phyloP scores from a whole-genome alignment of 1,139 yeast genomes.

The Groenewaldozyma auringiensis region DNA sequence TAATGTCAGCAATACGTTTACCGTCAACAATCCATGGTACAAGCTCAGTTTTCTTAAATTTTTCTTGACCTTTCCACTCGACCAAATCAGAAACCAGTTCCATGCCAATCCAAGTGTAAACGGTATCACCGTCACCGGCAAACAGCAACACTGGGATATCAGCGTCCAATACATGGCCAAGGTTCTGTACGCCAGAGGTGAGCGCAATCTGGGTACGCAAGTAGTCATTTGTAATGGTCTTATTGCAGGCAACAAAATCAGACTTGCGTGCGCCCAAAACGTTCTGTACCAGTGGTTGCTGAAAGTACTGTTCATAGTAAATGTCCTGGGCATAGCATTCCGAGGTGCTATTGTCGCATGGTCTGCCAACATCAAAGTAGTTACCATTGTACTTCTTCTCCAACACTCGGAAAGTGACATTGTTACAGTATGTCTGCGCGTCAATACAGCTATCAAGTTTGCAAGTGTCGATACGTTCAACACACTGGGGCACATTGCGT shows the following conservation, averaged over 20 bases:
- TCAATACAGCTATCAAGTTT: conserved; percentile 10
- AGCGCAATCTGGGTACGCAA: conserved; percentile 32
- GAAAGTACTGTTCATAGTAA: conserved; percentile 60
- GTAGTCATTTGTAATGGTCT: conserved; percentile 41
- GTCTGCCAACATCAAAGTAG: conserved; percentile 13
- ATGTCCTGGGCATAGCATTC: conserved; percentile 66
- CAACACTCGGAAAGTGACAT: conserved; percentile 9
- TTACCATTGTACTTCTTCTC: conserved; percentile 12
- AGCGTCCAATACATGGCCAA: conserved; percentile 49
- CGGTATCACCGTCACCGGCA: conserved; percentile 82
- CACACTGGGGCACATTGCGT: conserved; percentile 27
- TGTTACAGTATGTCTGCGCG: conserved; percentile 13
- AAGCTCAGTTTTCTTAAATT: conserved; percentile 22
- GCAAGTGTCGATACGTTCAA: conserved; percentile 11
- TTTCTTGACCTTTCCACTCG: conserved; percentile 44
- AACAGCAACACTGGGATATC: conserved; percentile 65
- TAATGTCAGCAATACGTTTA: conserved; percentile 48
- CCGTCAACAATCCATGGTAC: conserved; percentile 34
- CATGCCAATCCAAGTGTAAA: conserved; percentile 84
- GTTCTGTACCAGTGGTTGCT: conserved; percentile 57
- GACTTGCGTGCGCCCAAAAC: conserved; percentile 89
- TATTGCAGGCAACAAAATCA: conserved; percentile 70
- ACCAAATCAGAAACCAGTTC: conserved; percentile 63
- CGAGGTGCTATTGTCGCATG: conserved; percentile 11
- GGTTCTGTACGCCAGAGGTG: conserved; percentile 45